Percentiles rank a stretch among this genome's conserved stretches.
phyloP scores from a whole-genome alignment of 1,139 yeast species.

The Tardiomyces depauwii region DNA sequence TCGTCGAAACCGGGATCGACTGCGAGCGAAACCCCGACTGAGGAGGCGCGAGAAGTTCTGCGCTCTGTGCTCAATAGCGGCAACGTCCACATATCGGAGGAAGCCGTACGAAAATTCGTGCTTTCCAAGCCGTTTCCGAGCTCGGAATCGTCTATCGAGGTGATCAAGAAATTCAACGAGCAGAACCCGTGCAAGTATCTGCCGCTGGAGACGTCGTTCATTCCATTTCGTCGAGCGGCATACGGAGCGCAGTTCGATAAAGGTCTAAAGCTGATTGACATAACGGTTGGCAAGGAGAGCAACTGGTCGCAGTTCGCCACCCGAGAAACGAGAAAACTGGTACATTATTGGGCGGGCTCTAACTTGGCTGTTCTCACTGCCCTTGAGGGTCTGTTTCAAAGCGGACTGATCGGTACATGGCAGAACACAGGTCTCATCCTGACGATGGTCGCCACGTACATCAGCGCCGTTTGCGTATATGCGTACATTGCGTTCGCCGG shows the following conservation, averaged over 20 bases:
- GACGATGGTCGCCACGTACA: constrained; percentile 52
- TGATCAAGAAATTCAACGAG: constrained; percentile 13
- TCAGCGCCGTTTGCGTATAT: constrained; percentile 43
- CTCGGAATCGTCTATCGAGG: constrained; percentile 11
- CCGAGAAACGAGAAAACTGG: constrained; percentile 15
- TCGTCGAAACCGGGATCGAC: constrained; percentile 12
- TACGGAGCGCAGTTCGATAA: constrained; percentile 48
- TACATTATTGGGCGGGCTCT: constrained; percentile 25
- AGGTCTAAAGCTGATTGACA: constrained; percentile 48
- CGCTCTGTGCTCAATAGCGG: constrained; percentile 1
- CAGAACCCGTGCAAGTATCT: constrained; percentile 15
- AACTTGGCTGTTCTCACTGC: constrained; percentile 23
- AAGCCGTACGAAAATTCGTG: constrained; percentile 15
- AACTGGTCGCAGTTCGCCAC: constrained; percentile 18
- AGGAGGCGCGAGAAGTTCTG: constrained; percentile 6
- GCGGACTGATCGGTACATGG: constrained; percentile 33
- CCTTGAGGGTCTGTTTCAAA: constrained; percentile 21
- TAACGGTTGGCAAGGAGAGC: constrained; percentile 48
- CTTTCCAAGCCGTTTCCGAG: constrained; percentile 16
- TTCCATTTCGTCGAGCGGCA: constrained; percentile 50
- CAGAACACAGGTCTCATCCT: constrained; percentile 31
- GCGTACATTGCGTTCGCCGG: constrained; percentile 48
- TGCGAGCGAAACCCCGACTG: constrained; percentile 11
- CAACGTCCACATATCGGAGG: constrained; percentile 7
- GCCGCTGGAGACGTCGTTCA: constrained; percentile 38